These are phyloP conservation scores for Trichocladium antarcticum DNA, from an alignment of 495 filamentous ascomycete genomes.

Conservation along the genomic window DNA sequence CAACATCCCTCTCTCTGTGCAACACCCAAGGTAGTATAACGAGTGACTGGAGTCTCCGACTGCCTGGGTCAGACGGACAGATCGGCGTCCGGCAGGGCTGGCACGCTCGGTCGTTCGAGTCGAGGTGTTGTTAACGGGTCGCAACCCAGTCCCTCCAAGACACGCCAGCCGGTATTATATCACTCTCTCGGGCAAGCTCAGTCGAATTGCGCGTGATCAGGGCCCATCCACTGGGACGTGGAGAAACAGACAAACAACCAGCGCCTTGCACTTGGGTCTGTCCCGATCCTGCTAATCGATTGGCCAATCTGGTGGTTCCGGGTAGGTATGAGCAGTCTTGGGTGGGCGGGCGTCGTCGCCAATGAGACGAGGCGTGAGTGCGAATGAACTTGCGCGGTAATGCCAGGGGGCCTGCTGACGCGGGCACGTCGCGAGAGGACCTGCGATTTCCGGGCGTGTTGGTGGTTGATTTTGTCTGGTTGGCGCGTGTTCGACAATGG, in stretches of 20 bases:
- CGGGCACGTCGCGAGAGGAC: background rate
- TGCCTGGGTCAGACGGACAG: slow-evolving; percentile 20
- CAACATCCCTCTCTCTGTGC: slow-evolving; percentile 25
- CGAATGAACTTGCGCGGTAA: slow-evolving; percentile 23
- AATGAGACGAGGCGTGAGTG: slow-evolving; percentile 18
- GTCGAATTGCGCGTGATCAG: background rate
- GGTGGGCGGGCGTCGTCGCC: slow-evolving; percentile 16
- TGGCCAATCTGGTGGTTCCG: slow-evolving; percentile 26
- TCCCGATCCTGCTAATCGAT: background rate
- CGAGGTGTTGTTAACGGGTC: background rate
- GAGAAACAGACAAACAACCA: background rate
- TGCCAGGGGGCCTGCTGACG: slow-evolving; percentile 9
- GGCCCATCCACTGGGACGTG: background rate
- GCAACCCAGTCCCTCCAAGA: background rate
- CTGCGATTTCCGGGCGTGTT: too few relatives aligned
- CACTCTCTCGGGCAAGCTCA: background rate
- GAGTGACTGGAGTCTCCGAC: slow-evolving; percentile 20
- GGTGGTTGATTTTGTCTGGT: background rate
- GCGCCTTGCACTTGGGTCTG: background rate
- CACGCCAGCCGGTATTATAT: slow-evolving; percentile 1
- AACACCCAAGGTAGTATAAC: slow-evolving; percentile 12
- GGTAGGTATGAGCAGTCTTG: slow-evolving; percentile 27
- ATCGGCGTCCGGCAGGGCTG: slow-evolving; percentile 10
- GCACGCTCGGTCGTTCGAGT: background rate
- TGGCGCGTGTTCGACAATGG: background rate